These are phyloP conservation scores for Globomyces pollinis-pini DNA, from an alignment of 192 early-diverging fungal genomes.

Conservation along the genomic window DNA sequence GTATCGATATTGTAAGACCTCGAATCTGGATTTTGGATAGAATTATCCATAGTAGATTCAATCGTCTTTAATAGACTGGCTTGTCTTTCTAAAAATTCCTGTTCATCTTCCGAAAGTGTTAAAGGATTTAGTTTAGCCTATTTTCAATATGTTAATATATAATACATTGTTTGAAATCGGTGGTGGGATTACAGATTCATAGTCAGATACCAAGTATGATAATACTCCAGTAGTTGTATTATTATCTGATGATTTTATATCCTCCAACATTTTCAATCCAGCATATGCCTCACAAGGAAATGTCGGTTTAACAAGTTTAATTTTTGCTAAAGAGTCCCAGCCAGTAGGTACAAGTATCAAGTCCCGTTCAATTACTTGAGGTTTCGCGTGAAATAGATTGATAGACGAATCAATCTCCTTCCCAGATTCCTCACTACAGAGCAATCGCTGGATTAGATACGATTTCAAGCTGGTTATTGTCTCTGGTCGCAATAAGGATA, in stretches of 20 bases:
- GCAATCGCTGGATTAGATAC: no score
- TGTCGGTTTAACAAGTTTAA: constrained; percentile 62
- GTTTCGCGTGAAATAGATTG: constrained; percentile 29
- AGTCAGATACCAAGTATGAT: no score
- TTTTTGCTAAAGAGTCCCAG: constrained; percentile 90
- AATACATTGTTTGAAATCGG: background rate
- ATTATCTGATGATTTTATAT: no score
- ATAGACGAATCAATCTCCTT: background rate
- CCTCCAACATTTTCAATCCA: background rate
- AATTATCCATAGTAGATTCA: no score
- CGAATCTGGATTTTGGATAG: no score
- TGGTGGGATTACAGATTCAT: background rate
- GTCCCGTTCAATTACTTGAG: constrained; percentile 83
- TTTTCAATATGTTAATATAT: background rate
- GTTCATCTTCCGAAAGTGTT: background rate
- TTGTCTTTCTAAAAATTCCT: background rate
- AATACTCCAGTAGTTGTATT: no score
- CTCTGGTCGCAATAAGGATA: no score
- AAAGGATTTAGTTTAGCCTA: background rate
- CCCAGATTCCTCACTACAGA: background rate
- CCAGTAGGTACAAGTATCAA: constrained; percentile 82
- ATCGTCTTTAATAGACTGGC: background rate
- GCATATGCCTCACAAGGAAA: constrained; percentile 47
- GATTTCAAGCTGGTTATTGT: no score
- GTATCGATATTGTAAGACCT: no score